Evolutionary conservation across 129 eudicot genomes (phyloP), one percentile per base, ranked within the genome.

Genomic region (Saposhnikovia divaricata): DNA sequence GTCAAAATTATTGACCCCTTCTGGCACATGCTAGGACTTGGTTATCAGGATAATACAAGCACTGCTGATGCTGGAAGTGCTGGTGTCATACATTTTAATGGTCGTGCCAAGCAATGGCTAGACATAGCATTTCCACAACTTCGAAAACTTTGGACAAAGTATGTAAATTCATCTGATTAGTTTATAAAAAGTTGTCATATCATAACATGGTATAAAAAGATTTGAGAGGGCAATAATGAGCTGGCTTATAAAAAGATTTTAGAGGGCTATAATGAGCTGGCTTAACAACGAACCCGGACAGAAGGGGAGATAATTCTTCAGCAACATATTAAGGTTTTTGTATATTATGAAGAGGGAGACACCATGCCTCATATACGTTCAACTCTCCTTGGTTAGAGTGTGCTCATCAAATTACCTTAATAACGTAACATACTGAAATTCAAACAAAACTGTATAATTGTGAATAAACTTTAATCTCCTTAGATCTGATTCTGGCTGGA

Each of bases 11-110:
- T 94, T 45, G 89, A 90, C 75, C 92, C 97, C 5, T 87, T 90
- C 46, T 91, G 98, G 97, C 97, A 94, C 87, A 90, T 94, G 97
- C 79, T 91, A 76, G 98, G 98, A 70, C 89, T 91, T 13, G 97
- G 98, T 12, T 91, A 94, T 88, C 98, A 94, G 31, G 98, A 91
- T 38, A 94, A 94, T 74, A 91, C 98, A 6, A 91, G 91, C 80
- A 77, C 84, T 34, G 82, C 79, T 23, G 97, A 89, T 66, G 97
- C 91, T 84, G 37, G 85, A 85, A 88, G 76, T 68, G 93, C 97
- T 40, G 98, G 93, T 23, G 97, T 94, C 70, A 72, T 91, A 74
- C 98, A 91, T 85, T 94, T 89, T 78, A 94, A 94, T 82, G 98
- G 98, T 15, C 80, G 96, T 82, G 97, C 97, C 44, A 94, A 91